phyloP scores from a whole-genome alignment of 306 rosid genomes.

The Aeschynomene evenia region DNA sequence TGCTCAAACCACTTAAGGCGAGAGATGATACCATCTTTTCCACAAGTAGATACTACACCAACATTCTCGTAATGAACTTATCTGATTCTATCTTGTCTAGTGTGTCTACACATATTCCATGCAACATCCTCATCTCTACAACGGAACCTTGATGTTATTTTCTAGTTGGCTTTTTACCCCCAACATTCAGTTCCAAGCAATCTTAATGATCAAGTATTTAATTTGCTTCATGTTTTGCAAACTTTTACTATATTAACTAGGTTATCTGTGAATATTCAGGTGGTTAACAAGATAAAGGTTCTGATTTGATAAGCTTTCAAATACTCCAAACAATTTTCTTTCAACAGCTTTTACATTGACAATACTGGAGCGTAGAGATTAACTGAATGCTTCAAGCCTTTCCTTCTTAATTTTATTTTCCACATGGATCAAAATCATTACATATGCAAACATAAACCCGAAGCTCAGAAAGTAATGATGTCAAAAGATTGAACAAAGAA shows the following conservation, averaged over 20 bases:
- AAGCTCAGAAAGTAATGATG: not conserved
- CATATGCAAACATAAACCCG: conserved; percentile 5
- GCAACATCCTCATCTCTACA: not conserved
- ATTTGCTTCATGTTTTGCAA: conserved; percentile 10
- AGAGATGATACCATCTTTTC: not conserved
- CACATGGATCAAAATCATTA: conserved; percentile 4
- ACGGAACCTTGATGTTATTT: no score
- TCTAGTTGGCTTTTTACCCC: no score
- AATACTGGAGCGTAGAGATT: not conserved
- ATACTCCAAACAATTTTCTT: conserved; percentile 1
- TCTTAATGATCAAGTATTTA: not conserved
- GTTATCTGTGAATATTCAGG: not conserved
- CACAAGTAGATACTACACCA: not conserved
- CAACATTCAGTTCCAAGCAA: not conserved
- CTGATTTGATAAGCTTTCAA: conserved; percentile 3
- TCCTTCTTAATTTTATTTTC: not conserved
- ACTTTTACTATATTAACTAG: not conserved
- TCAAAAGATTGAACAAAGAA: not conserved
- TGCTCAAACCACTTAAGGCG: not conserved
- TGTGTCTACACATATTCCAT: not conserved
- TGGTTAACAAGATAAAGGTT: not conserved
- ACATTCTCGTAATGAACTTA: no score
- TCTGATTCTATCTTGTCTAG: not conserved
- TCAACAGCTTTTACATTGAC: not conserved
- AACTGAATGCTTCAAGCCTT: not conserved